Base-by-base conservation (phyloP, 176 grass and related monocot species). In the maize (Zea mays) region DNA sequence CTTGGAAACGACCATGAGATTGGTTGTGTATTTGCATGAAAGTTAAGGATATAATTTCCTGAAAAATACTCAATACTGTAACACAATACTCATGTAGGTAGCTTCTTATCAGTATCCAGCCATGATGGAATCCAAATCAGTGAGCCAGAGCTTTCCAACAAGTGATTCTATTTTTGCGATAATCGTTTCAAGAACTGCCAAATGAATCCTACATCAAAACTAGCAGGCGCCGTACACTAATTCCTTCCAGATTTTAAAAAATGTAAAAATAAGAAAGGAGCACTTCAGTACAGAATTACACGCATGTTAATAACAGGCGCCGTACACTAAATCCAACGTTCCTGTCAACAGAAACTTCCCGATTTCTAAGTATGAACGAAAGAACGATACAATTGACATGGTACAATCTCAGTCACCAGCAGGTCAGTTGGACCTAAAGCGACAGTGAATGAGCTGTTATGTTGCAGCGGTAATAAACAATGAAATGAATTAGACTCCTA, bases 401-500 rank as follows among this genome's bases (percentile, higher is more conserved):
- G 75, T 57, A 84, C 55, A 65, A 85, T 56, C 71, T 72, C 57
- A 79, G 72, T 76, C 65, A 88, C 81, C 63, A 69, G 39, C 63
- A 84, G 81, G 77, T 69, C 82, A 76, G 72, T 85, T 77, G 65
- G 77, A 72, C 82, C 86, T 77, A 85, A 71, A 66, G 48, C 17
- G 59, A 76, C 48, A 44, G 49, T 71, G 85, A 81, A 17, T 59
- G 49, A 20, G 36, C 49, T 76, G 72, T 77, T 81, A 85, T 44
- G 50, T 34, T 65, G 65, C 51, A 60, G 72, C 39, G 17, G 71
- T 59, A 81, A 88, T 59, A 81, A 88, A 71, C 65, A 88, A 89
- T 85, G 82, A 75, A 88, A 81, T 89, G 77, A 89, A 89, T 85
- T 85, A 81, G 75, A 89, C 19, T 77, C 82, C 86, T 85, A 84